A percentile compares a stretch with the other conserved stretches of the same genome.
Evolutionary conservation across 2,329 filamentous ascomycete species (phyloP).

Genomic region (Clarireedia monteithiana): DNA sequence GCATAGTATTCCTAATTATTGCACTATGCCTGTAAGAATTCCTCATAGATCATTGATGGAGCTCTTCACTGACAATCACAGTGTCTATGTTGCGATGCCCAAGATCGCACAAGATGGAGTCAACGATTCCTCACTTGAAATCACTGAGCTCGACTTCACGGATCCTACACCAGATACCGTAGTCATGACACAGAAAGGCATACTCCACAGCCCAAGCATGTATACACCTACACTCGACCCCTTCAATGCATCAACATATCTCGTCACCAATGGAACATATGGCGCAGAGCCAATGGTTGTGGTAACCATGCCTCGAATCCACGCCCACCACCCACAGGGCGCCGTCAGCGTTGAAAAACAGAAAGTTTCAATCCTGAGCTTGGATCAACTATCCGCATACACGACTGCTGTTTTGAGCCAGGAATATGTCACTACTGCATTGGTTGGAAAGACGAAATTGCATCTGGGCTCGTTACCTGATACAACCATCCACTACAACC

Average conservation of each 20-base stretch:
- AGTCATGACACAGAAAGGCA: conserved; percentile 39
- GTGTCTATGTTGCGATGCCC: conserved; percentile 51
- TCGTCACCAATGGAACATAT: conserved; percentile 32
- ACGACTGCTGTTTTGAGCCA: conserved; percentile 39
- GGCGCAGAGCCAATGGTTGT: conserved; percentile 21
- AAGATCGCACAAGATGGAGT: conserved; percentile 48
- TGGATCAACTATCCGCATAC: conserved; percentile 29
- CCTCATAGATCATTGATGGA: not conserved
- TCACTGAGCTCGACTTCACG: conserved; percentile 42
- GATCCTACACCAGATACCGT: conserved; percentile 41
- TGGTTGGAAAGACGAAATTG: conserved; percentile 44
- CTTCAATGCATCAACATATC: conserved; percentile 44
- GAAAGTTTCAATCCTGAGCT: conserved; percentile 34
- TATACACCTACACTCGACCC: conserved; percentile 46
- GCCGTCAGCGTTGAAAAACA: conserved; percentile 40
- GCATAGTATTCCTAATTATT: conserved; percentile 43
- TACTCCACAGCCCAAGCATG: conserved; percentile 38
- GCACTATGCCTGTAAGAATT: conserved; percentile 46
- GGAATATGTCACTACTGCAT: conserved; percentile 40
- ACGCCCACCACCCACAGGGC: conserved; percentile 25
- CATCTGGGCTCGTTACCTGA: conserved; percentile 42
- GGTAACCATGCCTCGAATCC: conserved; percentile 25
- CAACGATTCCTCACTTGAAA: conserved; percentile 41
- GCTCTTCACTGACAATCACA: conserved; percentile 19
- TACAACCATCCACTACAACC: conserved; percentile 45